These are phyloP conservation scores for Pythium guiyangense DNA, from an alignment of 352 stramenopile species.

Conservation along the genomic window DNA sequence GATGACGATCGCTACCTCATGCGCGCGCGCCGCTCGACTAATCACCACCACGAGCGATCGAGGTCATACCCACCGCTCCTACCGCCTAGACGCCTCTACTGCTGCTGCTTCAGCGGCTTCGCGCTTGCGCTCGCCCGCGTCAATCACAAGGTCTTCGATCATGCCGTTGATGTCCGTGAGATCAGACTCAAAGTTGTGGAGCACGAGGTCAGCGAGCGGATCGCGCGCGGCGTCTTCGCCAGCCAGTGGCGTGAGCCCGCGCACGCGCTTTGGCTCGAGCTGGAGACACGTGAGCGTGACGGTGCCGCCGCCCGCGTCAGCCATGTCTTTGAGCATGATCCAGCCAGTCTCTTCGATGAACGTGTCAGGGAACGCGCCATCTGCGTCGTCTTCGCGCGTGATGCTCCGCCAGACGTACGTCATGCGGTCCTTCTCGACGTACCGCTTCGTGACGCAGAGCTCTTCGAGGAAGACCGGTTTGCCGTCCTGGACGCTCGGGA, in stretches of 20 bases:
- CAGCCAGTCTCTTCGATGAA: constrained; percentile 64
- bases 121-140: not conserved
- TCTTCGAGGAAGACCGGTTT: constrained; percentile 20
- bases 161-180: not conserved
- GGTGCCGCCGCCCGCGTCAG: not conserved
- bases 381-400: constrained; percentile 18
- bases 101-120: no score
- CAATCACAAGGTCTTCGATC: not conserved
- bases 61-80: no score
- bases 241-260: no score
- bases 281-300: constrained; percentile 13
- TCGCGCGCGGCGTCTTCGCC: not conserved
- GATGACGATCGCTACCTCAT: no score
- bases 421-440: constrained; percentile 35
- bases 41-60: no score
- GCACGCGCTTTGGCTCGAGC: constrained; percentile 4
- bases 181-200: not conserved
- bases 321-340: constrained; percentile 30
- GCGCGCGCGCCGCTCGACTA: no score
- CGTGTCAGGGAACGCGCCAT: constrained; percentile 29
- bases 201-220: not conserved
- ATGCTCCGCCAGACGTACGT: constrained; percentile 52
- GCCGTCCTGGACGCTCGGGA: constrained; percentile 23
- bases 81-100: no score
- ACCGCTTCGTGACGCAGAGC: constrained; percentile 28